Percentiles rank a stretch among this genome's conserved stretches.
Evolutionary conservation across 139 green algal species (phyloP).

Genomic region (Coelastrella sp.): DNA sequence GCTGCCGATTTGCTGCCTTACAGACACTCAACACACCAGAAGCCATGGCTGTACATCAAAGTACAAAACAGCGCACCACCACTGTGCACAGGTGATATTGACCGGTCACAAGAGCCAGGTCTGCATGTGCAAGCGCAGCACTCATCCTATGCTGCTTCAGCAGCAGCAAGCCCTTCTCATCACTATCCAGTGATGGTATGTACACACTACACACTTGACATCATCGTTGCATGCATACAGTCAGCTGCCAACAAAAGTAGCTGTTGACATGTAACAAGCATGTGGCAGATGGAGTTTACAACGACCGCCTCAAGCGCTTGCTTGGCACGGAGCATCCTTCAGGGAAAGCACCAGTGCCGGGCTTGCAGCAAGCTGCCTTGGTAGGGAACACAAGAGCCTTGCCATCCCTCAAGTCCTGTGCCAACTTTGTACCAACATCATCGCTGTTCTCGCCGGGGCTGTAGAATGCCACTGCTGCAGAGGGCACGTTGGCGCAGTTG

Average conservation of each 20-base stretch:
- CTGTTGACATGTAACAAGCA: no score
- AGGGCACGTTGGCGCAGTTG: conserved; percentile 46
- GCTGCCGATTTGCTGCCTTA: no score
- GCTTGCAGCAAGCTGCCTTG: conserved; percentile 61
- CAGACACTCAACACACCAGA: no score
- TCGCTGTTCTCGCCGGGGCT: background rate
- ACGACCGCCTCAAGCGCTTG: conserved; percentile 4
- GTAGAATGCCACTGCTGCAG: conserved; percentile 42
- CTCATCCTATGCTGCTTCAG: background rate
- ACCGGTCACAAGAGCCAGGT: no score
- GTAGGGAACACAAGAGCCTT: conserved; percentile 57
- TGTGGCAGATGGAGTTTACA: conserved; percentile 3
- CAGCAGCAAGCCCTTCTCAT: no score
- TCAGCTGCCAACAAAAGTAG: no score
- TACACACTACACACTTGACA: background rate
- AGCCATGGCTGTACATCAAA: no score
- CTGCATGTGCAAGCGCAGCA: background rate
- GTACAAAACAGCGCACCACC: no score
- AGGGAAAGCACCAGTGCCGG: conserved; percentile 59
- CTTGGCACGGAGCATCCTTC: conserved; percentile 52
- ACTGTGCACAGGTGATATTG: no score
- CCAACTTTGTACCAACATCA: conserved; percentile 31
- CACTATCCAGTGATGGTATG: no score
- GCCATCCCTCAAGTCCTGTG: conserved; percentile 24
- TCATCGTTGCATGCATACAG: no score